Base-by-base conservation (phyloP, 306 rosid species). In the Pueraria montana region DNA sequence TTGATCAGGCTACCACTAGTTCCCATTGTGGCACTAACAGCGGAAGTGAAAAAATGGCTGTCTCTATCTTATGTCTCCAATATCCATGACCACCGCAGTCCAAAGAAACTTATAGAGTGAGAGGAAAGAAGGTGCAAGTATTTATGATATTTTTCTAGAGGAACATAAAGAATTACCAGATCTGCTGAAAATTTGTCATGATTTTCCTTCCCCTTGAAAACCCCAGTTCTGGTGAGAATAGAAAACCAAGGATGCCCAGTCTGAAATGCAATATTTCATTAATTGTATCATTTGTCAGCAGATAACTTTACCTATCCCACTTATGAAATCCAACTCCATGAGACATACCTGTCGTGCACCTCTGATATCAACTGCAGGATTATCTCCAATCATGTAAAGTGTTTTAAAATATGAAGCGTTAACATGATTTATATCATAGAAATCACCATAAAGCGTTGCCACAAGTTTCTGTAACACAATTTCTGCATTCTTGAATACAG, bases 181-280 rank as follows among this genome's bases (percentile, higher is more conserved):
- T 89, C 89, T 24, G 92, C 92, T 23, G 85, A 85, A 78, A 67
- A 85, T 78, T 85, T 63, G 61, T 73, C 81, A 82, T 93, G 96
- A 87, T 91, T 95, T 77, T 81, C 97, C 85, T 86, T 89, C 78
- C 94, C 99, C 90, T 91, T 95, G 84, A 92, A 95, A 81, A 92
- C 97, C 18, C 99, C 99, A 0, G 96, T 93, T 87, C 97, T 91
- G 12, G 98, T 95, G 82, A 95, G 89, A 86, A 95, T 95, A 38
- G 98, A 93, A 91, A 95, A 95, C 99, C 99, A 95, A 78, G 97
- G 99, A 82, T 86, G 89, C 59, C 97, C 99, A 0, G 91, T 89
- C 99, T 95, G 91, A 86, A 87, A 77, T 50, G 59, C 49, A 83
- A 80, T 55, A 69, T 17, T 65, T 26, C 82, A 14, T 36, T 1